A percentile compares a stretch with the other conserved stretches of the same genome.
Conservation (phyloP, 2,329 filamentous ascomycete species). For the Salinomyces thailandicus region DNA sequence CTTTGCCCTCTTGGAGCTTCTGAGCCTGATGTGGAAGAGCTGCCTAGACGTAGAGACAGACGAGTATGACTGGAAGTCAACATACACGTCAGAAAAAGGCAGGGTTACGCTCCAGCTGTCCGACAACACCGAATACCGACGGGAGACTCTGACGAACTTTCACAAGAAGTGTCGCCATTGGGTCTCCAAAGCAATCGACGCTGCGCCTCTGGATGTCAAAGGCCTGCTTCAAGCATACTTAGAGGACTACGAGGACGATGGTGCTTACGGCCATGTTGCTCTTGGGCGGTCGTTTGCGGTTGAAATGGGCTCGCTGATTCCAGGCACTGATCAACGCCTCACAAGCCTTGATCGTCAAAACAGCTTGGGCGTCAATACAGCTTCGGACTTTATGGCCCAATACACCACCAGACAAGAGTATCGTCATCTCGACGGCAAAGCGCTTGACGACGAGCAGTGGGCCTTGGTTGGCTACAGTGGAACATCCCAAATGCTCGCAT, state of each 20-base stretch:
- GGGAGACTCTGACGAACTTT: conserved; percentile 65
- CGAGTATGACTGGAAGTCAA: conserved; percentile 76
- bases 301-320: conserved; percentile 81
- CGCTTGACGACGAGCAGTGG: conserved; percentile 18
- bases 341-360: conserved; percentile 68
- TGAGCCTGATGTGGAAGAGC: conserved; percentile 90
- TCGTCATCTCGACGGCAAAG: conserved; percentile 62
- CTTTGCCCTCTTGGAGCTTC: conserved; percentile 81
- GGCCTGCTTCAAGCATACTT: conserved; percentile 91
- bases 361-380: conserved; percentile 71
- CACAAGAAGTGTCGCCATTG: conserved; percentile 67
- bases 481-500: conserved; percentile 1
- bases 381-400: conserved; percentile 91
- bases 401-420: conserved; percentile 97
- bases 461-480: conserved; percentile 13
- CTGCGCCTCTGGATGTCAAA: conserved; percentile 88
- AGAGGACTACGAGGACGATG: conserved; percentile 87
- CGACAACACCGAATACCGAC: conserved; percentile 77
- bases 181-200: conserved; percentile 69
- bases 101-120: conserved; percentile 82
- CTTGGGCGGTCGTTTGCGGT: conserved; percentile 88
- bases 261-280: conserved; percentile 81
- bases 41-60: conserved; percentile 92
- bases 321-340: conserved; percentile 74
- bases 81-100: conserved; percentile 65